Conservation (phyloP, 768 basidiomycete species). For the Panaeolus papilionaceus region DNA sequence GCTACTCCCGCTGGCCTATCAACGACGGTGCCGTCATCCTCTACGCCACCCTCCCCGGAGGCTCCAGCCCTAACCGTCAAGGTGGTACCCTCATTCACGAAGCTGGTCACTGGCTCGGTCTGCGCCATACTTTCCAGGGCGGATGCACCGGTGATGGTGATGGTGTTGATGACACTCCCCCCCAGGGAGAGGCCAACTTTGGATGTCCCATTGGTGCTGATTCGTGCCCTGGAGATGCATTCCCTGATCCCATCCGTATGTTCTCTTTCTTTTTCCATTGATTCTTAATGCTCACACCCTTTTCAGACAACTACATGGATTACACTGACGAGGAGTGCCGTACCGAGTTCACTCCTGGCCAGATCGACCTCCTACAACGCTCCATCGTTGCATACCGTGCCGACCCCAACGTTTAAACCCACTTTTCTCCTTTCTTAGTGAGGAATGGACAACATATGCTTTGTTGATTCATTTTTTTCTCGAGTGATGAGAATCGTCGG, state of each 20-base stretch:
- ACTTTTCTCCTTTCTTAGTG: not conserved
- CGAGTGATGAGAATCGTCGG: not conserved
- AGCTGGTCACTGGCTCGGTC: conserved; percentile 55
- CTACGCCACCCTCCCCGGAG: conserved; percentile 45
- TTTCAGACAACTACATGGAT: conserved; percentile 52
- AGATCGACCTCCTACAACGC: conserved; percentile 42
- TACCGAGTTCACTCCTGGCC: conserved; percentile 51
- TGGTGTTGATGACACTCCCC: conserved; percentile 47
- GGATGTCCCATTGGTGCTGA: conserved; percentile 43
- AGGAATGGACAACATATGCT: conserved; percentile 1
- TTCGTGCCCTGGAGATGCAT: conserved; percentile 37
- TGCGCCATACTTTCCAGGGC: conserved; percentile 55
- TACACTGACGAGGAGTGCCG: conserved; percentile 53
- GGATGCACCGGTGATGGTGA: conserved; percentile 44
- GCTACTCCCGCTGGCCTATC: conserved; percentile 40
- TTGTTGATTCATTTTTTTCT: not conserved
- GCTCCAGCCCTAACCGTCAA: conserved; percentile 47
- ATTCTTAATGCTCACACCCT: not conserved
- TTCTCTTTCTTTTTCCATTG: conserved; percentile 14
- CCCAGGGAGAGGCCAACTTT: conserved; percentile 41
- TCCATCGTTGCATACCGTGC: conserved; percentile 22
- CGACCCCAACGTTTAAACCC: conserved; percentile 15
- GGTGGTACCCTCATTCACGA: conserved; percentile 56
- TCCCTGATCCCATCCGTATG: conserved; percentile 48
- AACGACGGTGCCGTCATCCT: conserved; percentile 53